Percentiles rank a stretch among this genome's conserved stretches.
Conservation (phyloP, 257 asterid species). For the Voacanga thouarsii region DNA sequence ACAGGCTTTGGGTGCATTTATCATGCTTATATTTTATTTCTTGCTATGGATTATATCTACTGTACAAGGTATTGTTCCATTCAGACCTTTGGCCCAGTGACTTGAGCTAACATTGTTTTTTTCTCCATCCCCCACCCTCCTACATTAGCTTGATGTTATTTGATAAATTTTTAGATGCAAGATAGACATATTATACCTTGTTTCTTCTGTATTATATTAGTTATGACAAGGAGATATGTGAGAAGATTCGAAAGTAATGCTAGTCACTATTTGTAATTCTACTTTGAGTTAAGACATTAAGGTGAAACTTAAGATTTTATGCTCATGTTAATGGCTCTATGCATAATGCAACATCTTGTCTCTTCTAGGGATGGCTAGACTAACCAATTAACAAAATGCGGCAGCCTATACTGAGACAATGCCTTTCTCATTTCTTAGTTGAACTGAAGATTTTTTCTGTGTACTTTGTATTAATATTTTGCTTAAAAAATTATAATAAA, state of each 20-base stretch:
- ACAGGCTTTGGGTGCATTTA: slow-evolving; percentile 98
- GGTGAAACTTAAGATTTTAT: too few relatives aligned
- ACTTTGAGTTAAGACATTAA: neutral
- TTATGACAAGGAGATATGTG: neutral
- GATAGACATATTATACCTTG: neutral
- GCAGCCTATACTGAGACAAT: neutral
- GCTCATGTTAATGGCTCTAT: neutral
- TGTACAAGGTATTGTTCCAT: slow-evolving; percentile 59
- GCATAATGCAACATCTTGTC: neutral
- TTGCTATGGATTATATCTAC: slow-evolving; percentile 73
- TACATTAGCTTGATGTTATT: neutral
- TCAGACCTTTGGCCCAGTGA: neutral
- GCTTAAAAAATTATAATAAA: too few relatives aligned
- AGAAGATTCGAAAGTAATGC: neutral
- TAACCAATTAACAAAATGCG: neutral
- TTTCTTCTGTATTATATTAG: neutral
- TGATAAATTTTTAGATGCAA: neutral
- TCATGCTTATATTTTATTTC: slow-evolving; percentile 73
- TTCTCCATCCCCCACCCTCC: neutral
- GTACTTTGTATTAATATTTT: too few relatives aligned
- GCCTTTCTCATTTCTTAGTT: neutral
- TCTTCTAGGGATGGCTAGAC: too few relatives aligned
- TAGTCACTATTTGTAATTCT: neutral
- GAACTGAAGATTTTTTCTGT: neutral
- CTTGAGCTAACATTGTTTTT: neutral